Base-by-base conservation (phyloP, 2,329 filamentous ascomycete genomes). In the Dothistroma septosporum region DNA sequence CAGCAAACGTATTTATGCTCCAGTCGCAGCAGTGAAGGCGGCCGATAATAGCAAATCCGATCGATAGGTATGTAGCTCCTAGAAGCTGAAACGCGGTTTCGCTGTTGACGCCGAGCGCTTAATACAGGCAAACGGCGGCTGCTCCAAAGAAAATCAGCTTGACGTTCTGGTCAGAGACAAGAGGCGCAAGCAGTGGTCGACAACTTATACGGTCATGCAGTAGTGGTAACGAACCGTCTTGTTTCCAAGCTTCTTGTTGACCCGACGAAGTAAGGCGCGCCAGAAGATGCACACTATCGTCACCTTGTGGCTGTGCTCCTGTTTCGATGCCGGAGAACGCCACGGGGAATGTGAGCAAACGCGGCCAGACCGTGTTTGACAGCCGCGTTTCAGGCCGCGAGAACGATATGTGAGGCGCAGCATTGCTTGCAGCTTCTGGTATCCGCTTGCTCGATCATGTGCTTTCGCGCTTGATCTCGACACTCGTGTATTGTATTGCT, bases 21-120 rank as follows among this genome's bases (percentile, higher is more conserved):
- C 41, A 22, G 41, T 49, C 41, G 22, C 49, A 50, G 19, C 37
- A 22, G 61, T 56, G 52, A 57, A 58, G 58, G 62, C 62, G 62
- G 63, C 58, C 55, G 61, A 56, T 57, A 61, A 59, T 64, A 62
- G 62, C 21, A 61, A 49, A 54, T 58, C 49, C 49, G 46, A 47
- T 56, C 53, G 64, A 66, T 66, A 62, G 64, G 64, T 50, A 55
- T 63, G 32, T 37, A 55, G 62, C 44, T 19, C 48, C 59, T 56
- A 54, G 58, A 46, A 10, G 21, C 47, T 50, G 47, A 50, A 50
- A 50, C 47, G 33, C 37, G 21, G 41, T 37, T 14, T 32, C 32
- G 55, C 53, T 16, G 41, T 50, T 53, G 59, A 59, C 58, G 53
- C 37, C 47, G 53, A 55, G 53, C 53, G 41, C 52, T 22, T 41